phyloP scores from a whole-genome alignment of 1,139 yeast genomes.

The Meyerozyma carpophila region DNA sequence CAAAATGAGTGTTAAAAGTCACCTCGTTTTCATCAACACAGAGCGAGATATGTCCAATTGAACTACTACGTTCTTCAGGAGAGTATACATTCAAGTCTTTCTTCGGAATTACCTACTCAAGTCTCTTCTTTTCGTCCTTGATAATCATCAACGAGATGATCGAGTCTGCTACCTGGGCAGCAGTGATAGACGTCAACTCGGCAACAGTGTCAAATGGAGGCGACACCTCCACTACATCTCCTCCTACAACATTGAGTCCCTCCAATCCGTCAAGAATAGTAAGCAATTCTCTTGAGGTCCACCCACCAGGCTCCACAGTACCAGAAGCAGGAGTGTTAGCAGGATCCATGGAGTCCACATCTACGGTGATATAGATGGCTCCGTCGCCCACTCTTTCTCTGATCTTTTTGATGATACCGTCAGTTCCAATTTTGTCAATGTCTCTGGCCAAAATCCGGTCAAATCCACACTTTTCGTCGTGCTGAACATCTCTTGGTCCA shows the following conservation, averaged over 20 bases:
- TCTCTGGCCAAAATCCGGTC: conserved; percentile 11
- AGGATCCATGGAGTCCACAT: conserved; percentile 12
- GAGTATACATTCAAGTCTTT: too few species aligned
- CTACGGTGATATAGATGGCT: conserved; percentile 11
- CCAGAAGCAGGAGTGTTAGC: conserved; percentile 11
- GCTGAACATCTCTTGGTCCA: conserved; percentile 13
- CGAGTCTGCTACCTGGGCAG: conserved; percentile 9
- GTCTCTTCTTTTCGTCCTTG: conserved; percentile 2
- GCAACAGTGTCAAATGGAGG: conserved; percentile 11
- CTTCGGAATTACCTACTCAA: too few species aligned
- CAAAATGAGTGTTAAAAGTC: too few species aligned
- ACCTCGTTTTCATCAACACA: too few species aligned
- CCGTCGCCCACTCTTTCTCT: conserved; percentile 9
- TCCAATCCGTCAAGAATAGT: conserved; percentile 11
- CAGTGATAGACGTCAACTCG: conserved; percentile 10
- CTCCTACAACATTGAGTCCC: conserved; percentile 11
- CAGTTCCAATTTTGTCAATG: conserved; percentile 11
- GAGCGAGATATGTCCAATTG: too few species aligned
- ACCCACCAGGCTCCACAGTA: conserved; percentile 13
- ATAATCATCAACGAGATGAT: conserved; percentile 9
- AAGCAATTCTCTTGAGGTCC: conserved; percentile 11
- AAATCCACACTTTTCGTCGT: conserved; percentile 11
- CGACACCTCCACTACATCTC: conserved; percentile 12
- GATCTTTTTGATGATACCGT: conserved; percentile 10
- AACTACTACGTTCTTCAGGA: too few species aligned